phyloP scores from a whole-genome alignment of 768 basidiomycete species.

The Kwoniella dejecticola region DNA sequence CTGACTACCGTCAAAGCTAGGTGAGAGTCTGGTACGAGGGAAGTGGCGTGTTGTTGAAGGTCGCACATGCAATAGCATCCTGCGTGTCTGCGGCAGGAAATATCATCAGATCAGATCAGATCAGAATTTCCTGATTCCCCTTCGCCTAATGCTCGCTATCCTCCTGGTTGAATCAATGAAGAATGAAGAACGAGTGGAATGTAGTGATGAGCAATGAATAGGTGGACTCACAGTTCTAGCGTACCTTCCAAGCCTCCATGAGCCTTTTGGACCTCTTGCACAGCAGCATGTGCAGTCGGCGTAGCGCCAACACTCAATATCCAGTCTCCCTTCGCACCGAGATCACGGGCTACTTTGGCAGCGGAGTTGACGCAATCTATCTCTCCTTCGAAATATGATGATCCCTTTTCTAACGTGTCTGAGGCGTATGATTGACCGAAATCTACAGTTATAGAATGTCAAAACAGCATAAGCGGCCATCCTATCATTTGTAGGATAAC shows the following conservation, averaged over 20 bases:
- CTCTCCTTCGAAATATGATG: conserved; percentile 68
- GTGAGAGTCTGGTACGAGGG: conserved; percentile 62
- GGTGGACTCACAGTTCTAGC: conserved; percentile 77
- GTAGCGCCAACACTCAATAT: conserved; percentile 83
- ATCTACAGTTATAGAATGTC: conserved; percentile 24
- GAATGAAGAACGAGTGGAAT: too few species aligned
- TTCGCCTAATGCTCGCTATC: too few species aligned
- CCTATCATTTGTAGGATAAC: too few species aligned
- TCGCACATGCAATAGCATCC: conserved; percentile 75
- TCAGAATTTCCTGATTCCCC: too few species aligned
- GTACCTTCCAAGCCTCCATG: conserved; percentile 63
- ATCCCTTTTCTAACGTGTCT: conserved; percentile 67
- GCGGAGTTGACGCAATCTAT: conserved; percentile 70
- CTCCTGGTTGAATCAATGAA: too few species aligned
- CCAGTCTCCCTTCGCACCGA: conserved; percentile 61
- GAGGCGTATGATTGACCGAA: conserved; percentile 67
- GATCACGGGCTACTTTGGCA: conserved; percentile 60
- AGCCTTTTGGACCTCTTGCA: conserved; percentile 55
- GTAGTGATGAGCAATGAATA: too few species aligned
- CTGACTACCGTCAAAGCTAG: conserved; percentile 72
- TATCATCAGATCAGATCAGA: too few species aligned
- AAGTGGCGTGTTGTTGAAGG: conserved; percentile 78
- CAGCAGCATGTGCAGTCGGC: conserved; percentile 79
- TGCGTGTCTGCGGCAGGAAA: conserved; percentile 37
- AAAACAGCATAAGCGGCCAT: too few species aligned